Evolutionary conservation across 2,329 filamentous ascomycete genomes (phyloP).

Genomic region (Botryosphaeria agaves): DNA sequence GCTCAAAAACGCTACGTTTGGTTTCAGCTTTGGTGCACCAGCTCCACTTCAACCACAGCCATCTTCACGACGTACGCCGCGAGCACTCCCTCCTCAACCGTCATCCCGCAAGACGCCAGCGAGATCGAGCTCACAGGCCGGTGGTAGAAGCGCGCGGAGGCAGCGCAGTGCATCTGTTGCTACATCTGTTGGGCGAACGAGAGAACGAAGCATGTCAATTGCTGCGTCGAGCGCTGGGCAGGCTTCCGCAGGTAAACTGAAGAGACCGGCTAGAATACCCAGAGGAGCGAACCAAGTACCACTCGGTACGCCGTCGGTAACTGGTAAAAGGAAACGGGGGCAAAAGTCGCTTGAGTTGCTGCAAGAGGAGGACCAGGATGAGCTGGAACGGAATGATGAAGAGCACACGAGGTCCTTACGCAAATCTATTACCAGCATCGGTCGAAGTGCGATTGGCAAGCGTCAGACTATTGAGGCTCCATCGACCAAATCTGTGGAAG

Average conservation of each 20-base stretch:
- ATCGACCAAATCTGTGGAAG: background rate
- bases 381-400: slow-evolving; percentile 1
- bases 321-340: slow-evolving; percentile 3
- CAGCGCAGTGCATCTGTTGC: no score
- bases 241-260: no score
- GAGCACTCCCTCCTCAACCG: background rate
- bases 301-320: slow-evolving; percentile 1
- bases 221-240: no score
- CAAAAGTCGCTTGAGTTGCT: no score
- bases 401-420: background rate
- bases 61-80: background rate
- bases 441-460: background rate
- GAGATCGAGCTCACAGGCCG: no score
- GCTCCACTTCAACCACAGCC: background rate
- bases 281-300: no score
- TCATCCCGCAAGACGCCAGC: slow-evolving; percentile 1
- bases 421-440: no score
- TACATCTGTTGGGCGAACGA: no score
- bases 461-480: background rate
- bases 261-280: no score
- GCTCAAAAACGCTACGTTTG: slow-evolving; percentile 2
- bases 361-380: slow-evolving; percentile 1
- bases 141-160: no score
- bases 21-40: slow-evolving; percentile 2
- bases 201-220: no score